Conservation (phyloP, 768 basidiomycete species). For the Steccherinum ochraceum region DNA sequence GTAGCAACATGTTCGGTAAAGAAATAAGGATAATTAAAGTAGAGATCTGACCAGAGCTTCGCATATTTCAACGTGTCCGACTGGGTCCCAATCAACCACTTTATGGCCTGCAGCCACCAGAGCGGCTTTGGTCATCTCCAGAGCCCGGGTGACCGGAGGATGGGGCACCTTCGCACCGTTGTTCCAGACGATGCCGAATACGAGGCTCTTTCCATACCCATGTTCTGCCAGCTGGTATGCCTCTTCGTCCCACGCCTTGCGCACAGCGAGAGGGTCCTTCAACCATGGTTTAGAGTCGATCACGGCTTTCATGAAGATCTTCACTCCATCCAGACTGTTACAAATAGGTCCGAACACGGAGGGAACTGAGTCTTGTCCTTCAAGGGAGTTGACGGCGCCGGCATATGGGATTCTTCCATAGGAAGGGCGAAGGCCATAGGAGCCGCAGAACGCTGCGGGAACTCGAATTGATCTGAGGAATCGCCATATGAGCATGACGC, state of each 20-base stretch:
- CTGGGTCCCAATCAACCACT: constrained; percentile 70
- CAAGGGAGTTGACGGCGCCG: constrained; percentile 40
- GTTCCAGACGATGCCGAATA: constrained; percentile 59
- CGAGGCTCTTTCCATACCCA: constrained; percentile 36
- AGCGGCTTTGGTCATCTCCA: constrained; percentile 51
- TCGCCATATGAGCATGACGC: background rate
- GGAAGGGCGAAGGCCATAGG: constrained; percentile 55
- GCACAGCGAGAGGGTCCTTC: constrained; percentile 42
- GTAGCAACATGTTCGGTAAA: too few species aligned
- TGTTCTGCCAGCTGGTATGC: constrained; percentile 43
- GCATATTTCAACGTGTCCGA: constrained; percentile 45
- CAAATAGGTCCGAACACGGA: constrained; percentile 59
- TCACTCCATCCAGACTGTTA: constrained; percentile 43
- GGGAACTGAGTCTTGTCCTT: constrained; percentile 51
- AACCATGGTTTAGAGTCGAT: constrained; percentile 54
- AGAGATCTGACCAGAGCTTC: constrained; percentile 30
- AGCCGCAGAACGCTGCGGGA: constrained; percentile 47
- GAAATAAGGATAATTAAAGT: too few species aligned
- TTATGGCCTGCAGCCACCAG: constrained; percentile 56
- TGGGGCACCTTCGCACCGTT: constrained; percentile 52
- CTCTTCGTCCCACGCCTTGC: constrained; percentile 40
- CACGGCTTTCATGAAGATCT: constrained; percentile 46
- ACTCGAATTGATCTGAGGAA: constrained; percentile 44
- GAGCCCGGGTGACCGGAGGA: constrained; percentile 57
- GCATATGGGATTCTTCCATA: constrained; percentile 50